Evolutionary conservation across 148 eudicot genomes (phyloP), one percentile per base, ranked within the genome.

Genomic region (Dianthus caryophyllus): DNA sequence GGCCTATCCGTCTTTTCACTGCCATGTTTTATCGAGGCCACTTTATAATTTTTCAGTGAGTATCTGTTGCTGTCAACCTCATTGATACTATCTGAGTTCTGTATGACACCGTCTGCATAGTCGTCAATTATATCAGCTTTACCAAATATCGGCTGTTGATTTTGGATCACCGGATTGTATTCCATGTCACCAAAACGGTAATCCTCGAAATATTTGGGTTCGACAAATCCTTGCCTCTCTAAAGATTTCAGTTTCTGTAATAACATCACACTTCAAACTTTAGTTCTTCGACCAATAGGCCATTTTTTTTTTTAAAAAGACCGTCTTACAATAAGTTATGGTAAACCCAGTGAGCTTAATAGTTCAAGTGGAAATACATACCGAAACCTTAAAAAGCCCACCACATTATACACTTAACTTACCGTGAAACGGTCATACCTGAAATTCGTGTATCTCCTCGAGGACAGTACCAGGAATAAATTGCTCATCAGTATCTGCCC

Each of bases 401-500:
- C 33, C 60, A 55, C 29, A 25, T 26, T 26, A 26, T 55, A 55
- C 60, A 25, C 7, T n/a, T 51, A 53, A 53, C 58, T 53, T 53
- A 55, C 33, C 2, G 33, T 55, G 26, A 55, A 29, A 55, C 60
- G n/a, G 33, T 55, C 60, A 9, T 55, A 55, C 60, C 29, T 26
- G 25, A 51, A 10, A 18, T 4, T 8, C 2, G 2, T 53, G 2
- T 53, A 20, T 26, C 38, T 27, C 31, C 17, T 2, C 21, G 22
- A 57, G 36, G 61, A 29, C 11, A n/a, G 44, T 69, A 90, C 95
- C 87, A 78, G 69, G 74, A 77, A 80, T 49, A 88, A 71, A 67
- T 86, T 91, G 77, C 75, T 83, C 88, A 83, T 88, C 13, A 92
- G 67, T 18, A 76, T 83, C n/a, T 73, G 67, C 4, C 82, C 79